Evolutionary conservation across 1,139 yeast species (phyloP), one percentile per base, ranked within the genome.

Genomic region (Candida tropicalis): DNA sequence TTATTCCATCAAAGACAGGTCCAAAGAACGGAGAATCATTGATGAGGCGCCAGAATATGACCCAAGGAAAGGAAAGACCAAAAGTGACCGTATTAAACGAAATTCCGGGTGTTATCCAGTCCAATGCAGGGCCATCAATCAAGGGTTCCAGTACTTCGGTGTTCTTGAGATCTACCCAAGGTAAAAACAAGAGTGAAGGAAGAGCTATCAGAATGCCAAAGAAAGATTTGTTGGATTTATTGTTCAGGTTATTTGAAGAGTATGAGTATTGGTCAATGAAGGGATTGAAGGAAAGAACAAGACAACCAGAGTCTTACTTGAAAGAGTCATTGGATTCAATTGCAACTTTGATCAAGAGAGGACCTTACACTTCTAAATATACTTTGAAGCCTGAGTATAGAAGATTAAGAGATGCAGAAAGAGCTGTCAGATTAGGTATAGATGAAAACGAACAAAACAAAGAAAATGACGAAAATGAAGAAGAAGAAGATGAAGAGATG

Each of bases 221-320:
- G 70, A 89, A 88, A 64, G 97, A 90, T 53, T 79, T 93, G 45
- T 78, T 93, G 75, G 97, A 91, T 64, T 69, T 88, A 54, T 71
- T 93, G 51, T 93, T 95, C 77, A 77, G 87, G 54, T 74, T 93
- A 54, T 93, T 93, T 64, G 97, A 90, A 62, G 95, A 91, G 63
- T 90, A 87, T 63, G 98, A 93, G 60, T 93, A 91, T 65, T 93
- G 99, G 99, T 84, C 95, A 9, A 76, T 93, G 75, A 90, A 90
- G 65, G 97, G 97, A 29, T 73, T 93, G 49, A 87, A 90, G 60
- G 99, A 93, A 62, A 79, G 96, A 55, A 90, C 98, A 2, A 84
- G 85, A 58, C 99, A 93, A 70, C 99, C 99, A 1, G 99, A 95
- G 62, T 84, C 87, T 3, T 95, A 88, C 62, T 73, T 93, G 53